Conservation (phyloP, 805 yeast species). For the Saccharomyces paradoxus region DNA sequence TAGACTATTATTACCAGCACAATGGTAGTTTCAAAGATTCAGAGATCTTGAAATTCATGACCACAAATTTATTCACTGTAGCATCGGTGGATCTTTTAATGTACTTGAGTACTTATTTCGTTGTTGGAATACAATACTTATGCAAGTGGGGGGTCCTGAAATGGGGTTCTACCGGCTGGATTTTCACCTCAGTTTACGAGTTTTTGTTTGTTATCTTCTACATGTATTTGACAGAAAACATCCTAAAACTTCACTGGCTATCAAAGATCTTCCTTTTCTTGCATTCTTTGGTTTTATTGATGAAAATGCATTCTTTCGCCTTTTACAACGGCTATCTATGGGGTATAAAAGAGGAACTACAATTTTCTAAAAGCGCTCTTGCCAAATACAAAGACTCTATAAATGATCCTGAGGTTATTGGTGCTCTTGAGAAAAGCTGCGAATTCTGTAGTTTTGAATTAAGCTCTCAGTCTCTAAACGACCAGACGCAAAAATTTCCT, state of each 20-base stretch:
- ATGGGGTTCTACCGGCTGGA: conserved; percentile 66
- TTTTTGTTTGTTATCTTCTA: conserved; percentile 44
- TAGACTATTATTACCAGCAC: conserved; percentile 43
- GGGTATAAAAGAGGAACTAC: conserved; percentile 47
- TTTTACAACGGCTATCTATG: conserved; percentile 88
- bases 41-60: conserved; percentile 50
- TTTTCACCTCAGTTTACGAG: conserved; percentile 52
- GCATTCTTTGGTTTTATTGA: conserved; percentile 76
- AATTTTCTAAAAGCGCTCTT: conserved; percentile 38
- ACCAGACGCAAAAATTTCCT: conserved; percentile 44
- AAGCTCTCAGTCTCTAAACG: conserved; percentile 40
- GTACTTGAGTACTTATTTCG: conserved; percentile 61
- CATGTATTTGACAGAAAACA: conserved; percentile 47
- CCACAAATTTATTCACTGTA: conserved; percentile 54
- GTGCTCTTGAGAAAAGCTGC: conserved; percentile 39
- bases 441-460: conserved; percentile 68
- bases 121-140: conserved; percentile 49
- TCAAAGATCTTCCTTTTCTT: conserved; percentile 76
- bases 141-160: conserved; percentile 38
- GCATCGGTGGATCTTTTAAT: conserved; percentile 67
- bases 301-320: conserved; percentile 92
- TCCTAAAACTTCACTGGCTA: conserved; percentile 66
- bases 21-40: conserved; percentile 36
- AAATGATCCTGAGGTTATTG: conserved; percentile 20
- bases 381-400: conserved; percentile 30